Evolutionary conservation across 345 rosid genomes (phyloP).

Genomic region (Microcos paniculata): DNA sequence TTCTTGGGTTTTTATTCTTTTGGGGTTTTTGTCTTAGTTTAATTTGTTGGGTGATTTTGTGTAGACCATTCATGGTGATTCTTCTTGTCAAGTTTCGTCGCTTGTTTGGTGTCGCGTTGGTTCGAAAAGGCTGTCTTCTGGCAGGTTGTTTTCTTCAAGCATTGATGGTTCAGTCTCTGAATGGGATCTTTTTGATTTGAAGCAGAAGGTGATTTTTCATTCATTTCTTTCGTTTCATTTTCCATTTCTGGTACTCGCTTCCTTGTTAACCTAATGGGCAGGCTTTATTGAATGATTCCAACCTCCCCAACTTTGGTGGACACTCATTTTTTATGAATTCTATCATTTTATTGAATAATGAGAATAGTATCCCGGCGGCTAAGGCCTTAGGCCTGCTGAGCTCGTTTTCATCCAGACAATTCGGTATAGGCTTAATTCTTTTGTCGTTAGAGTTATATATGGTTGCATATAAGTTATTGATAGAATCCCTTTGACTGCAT

Average conservation of each 20-base stretch:
- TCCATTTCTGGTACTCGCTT: not conserved
- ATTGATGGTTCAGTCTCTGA: slow-evolving; percentile 84
- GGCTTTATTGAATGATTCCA: not conserved
- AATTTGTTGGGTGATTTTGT: not conserved
- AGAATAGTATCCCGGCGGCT: not conserved
- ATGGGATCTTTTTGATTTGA: slow-evolving; percentile 84
- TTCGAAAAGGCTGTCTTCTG: slow-evolving; percentile 52
- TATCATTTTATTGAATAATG: not conserved
- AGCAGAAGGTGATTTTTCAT: slow-evolving; percentile 61
- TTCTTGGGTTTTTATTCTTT: not conserved
- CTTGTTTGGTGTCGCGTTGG: slow-evolving; percentile 75
- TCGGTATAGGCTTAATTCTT: not conserved
- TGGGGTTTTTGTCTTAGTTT: slow-evolving; percentile 6
- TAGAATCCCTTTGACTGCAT: not conserved
- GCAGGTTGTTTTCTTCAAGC: slow-evolving; percentile 78
- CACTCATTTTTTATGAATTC: not conserved
- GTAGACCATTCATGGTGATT: slow-evolving; percentile 83
- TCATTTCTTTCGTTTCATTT: not conserved
- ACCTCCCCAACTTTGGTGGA: not conserved
- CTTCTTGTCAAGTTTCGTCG: slow-evolving; percentile 73
- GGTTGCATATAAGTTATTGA: not conserved
- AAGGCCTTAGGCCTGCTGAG: not conserved
- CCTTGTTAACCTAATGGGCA: not conserved
- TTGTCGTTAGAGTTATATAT: slow-evolving; percentile 1
- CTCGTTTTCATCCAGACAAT: not conserved